Percentiles rank a stretch among this genome's conserved stretches.
These are phyloP conservation scores for Pestalotiopsis sp. DNA, from an alignment of 2,329 filamentous ascomycete species.

Conservation along the genomic window DNA sequence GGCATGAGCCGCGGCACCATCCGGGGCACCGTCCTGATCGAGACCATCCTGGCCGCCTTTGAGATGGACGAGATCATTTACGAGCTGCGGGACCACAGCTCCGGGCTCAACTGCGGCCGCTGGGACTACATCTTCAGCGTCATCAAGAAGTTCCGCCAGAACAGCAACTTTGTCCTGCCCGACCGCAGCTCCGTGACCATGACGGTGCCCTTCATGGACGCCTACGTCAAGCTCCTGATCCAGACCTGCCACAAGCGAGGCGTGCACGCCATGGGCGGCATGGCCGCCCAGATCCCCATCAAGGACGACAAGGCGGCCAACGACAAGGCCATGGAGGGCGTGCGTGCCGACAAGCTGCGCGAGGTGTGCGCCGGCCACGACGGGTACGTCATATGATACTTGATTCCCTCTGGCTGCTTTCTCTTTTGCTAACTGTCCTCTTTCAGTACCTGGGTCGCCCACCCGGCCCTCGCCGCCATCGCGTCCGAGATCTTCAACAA, in stretches of 20 bases:
- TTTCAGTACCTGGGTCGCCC: conserved; percentile 84
- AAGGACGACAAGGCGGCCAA: conserved; percentile 92
- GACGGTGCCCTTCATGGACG: conserved; percentile 98
- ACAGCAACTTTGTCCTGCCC: conserved; percentile 89
- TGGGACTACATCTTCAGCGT: conserved; percentile 99
- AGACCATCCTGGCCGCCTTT: conserved; percentile 96
- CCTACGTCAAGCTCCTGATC: conserved; percentile 95
- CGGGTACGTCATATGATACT: conserved; percentile 42
- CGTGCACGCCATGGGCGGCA: conserved; percentile 98
- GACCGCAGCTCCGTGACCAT: conserved; percentile 92
- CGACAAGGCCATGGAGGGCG: conserved; percentile 90
- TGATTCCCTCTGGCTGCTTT: background rate
- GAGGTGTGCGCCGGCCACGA: conserved; percentile 96
- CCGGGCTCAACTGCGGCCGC: conserved; percentile 95
- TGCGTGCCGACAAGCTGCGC: conserved; percentile 93
- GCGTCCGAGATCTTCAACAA: conserved; percentile 95
- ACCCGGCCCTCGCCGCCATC: conserved; percentile 87
- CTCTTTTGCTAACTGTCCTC: background rate
- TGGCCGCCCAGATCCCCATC: conserved; percentile 99
- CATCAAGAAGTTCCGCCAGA: conserved; percentile 99
- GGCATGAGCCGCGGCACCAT: conserved; percentile 90
- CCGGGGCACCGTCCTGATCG: conserved; percentile 92
- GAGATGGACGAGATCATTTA: conserved; percentile 99
- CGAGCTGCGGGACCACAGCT: conserved; percentile 94
- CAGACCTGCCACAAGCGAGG: conserved; percentile 96